Percentiles rank a stretch among this genome's conserved stretches.
phyloP scores from a whole-genome alignment of 2,329 filamentous ascomycete species.

The Botryosphaeria dothidea region DNA sequence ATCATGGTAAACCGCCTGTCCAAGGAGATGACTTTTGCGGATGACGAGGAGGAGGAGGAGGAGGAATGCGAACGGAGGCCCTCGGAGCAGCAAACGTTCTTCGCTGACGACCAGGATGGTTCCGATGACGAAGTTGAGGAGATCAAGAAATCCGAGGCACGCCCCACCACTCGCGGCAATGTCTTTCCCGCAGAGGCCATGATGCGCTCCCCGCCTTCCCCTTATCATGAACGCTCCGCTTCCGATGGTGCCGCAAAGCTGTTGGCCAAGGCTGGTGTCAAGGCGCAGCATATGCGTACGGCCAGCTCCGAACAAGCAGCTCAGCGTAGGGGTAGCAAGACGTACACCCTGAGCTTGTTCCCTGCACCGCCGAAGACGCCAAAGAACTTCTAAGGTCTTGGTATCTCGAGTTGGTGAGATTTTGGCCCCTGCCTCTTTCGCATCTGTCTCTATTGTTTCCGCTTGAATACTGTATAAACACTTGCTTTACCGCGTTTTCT shows the following conservation, averaged over 20 bases:
- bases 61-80: conserved; percentile 9
- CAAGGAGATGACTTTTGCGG: conserved; percentile 30
- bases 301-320: background rate
- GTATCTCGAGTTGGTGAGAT: background rate
- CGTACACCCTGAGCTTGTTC: conserved; percentile 33
- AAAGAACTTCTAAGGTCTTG: background rate
- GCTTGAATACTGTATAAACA: conserved; percentile 4
- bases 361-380: conserved; percentile 31
- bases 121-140: conserved; percentile 19
- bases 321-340: conserved; percentile 11
- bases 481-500: background rate
- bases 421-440: background rate
- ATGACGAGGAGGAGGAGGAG: too few species aligned
- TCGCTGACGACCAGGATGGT: conserved; percentile 29
- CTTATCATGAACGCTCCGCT: conserved; percentile 34
- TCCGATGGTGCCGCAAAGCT: conserved; percentile 37
- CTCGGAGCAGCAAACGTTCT: conserved; percentile 13
- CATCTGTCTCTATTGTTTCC: background rate
- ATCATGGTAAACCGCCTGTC: conserved; percentile 33
- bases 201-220: conserved; percentile 16
- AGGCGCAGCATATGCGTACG: conserved; percentile 12
- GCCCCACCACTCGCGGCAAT: background rate
- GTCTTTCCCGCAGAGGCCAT: background rate
- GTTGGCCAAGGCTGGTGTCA: conserved; percentile 21
- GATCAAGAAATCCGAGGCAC: conserved; percentile 11